Base-by-base conservation (phyloP, 2,329 filamentous ascomycete genomes). In the Cercospora nicotianae region DNA sequence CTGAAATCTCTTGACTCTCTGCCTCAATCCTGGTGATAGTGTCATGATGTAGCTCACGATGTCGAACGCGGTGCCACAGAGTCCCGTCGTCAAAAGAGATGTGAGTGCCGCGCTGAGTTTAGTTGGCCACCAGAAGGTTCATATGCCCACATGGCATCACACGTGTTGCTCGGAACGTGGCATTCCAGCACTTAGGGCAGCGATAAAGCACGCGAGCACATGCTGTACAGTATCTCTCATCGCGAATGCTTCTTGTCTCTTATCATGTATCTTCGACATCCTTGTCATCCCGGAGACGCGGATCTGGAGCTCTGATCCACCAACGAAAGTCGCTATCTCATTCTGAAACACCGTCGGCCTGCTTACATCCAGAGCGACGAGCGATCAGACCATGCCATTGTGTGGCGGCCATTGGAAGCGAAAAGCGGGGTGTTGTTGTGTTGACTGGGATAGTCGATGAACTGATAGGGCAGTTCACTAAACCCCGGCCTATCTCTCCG, bases 1-100 rank as follows among this genome's bases (percentile, higher is more conserved):
- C n/a, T 64, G 64, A 1, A 69, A 63, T 20, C 45, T 67, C 48
- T 69, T 62, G 18, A 66, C 8, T 18, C 60, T 31, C 48, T 58
- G 58, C 33, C 58, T 39, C 16, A 61, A 18, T 3, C 3, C 23
- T 9, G 53, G 5, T 42, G 16, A 8, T 8, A 6, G 2, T 3
- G 16, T 9, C 36, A 42, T 42, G 16, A 26, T 13, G 18, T 13
- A 20, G 20, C 48, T 28, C 13, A 5, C 26, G 4, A 28, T 12
- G 4, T 1, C 20, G 13, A 16, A 53, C 6, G 3, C 9, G 12
- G 6, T 3, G 9, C 20, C 48, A 53, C 3, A 13, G n/a, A 12
- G 10, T 3, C 7, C 48, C 2, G 5, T 3, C 18, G 48, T 28
- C 13, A 6, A 13, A 20, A 3, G 6, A 28, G 10, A 53, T 8